phyloP scores from a whole-genome alignment of 768 basidiomycete genomes.

The Kwoniella shandongensis region DNA sequence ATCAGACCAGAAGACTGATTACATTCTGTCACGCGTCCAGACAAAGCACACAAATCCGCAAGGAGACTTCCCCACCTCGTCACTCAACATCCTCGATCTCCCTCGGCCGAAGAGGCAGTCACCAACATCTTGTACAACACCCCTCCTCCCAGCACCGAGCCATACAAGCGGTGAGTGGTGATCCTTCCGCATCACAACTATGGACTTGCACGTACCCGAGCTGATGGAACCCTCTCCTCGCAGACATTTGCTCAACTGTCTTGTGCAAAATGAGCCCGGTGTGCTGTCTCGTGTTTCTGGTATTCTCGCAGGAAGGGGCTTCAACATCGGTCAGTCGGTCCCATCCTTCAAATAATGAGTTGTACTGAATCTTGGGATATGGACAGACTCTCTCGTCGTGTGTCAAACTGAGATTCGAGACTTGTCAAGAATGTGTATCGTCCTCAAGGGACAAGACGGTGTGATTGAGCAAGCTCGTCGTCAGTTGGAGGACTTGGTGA shows the following conservation, averaged over 20 bases:
- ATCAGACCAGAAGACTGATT: background rate
- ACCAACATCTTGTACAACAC: conserved; percentile 98
- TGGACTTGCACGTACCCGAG: too few species aligned
- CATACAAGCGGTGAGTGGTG: conserved; percentile 60
- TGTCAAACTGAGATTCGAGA: conserved; percentile 97
- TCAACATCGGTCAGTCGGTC: conserved; percentile 63
- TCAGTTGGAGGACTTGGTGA: conserved; percentile 91
- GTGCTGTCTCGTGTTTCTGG: conserved; percentile 98
- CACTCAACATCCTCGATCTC: conserved; percentile 77
- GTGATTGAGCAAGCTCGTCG: conserved; percentile 95
- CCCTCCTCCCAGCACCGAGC: conserved; percentile 83
- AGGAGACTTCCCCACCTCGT: conserved; percentile 51
- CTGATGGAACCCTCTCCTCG: too few species aligned
- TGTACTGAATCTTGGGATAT: background rate
- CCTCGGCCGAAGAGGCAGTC: conserved; percentile 91
- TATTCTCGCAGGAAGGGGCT: conserved; percentile 92
- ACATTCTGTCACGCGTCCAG: conserved; percentile 17
- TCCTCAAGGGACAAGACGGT: conserved; percentile 92
- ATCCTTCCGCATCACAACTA: too few species aligned
- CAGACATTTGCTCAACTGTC: conserved; percentile 93
- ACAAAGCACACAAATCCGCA: conserved; percentile 47
- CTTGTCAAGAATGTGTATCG: conserved; percentile 96
- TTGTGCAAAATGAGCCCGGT: conserved; percentile 98
- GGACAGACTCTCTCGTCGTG: conserved; percentile 89
- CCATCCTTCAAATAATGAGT: background rate